Base-by-base conservation (phyloP, 1,284 basidiomycete species). In the Leccinum fallax region DNA sequence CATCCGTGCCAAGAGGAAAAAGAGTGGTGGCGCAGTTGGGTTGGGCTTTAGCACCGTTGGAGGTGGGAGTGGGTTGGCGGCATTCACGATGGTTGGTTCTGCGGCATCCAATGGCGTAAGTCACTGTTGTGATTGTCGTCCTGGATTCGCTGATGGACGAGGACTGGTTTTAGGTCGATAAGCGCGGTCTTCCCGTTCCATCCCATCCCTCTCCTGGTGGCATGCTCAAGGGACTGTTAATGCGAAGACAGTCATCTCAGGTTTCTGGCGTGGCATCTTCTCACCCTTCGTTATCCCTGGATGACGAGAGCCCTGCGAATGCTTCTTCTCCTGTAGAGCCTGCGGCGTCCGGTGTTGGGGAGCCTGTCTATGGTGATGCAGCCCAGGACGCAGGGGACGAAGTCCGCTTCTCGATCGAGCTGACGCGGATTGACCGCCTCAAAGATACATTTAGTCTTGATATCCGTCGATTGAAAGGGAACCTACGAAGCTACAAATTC, bases 401-500 rank as follows among this genome's bases (percentile, higher is more conserved):
- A 84, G 93, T 97, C 65, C 87, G 93, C 66, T 97, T 97, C 80
- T 92, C 87, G 19, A 89, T 97, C 61, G 95, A 98, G 80, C 77
- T 97, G 64, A 97, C 94, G 54, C 82, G 90, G 66, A 83, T 97
- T 71, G 92, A 93, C 75, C 86, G 94, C 64, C 81, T 97, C 71
- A 91, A 90, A 67, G 92, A 93, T 69, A 92, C 93, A 51, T 94
- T 91, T 74, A 90, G 89, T 74, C 81, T 98, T 68, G 95, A 96
- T 79, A 90, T 97, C 75, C 87, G 95, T 68, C 81, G 95, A 65
- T 76, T 97, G 72, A 95, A 95, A 77, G 95, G 95, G n/a, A 91
- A 93, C 71, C 80, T 96, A 68, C 87, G 93, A 80, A 94, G 91
- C 76, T 98, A 95, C 81, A 95, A 95, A 79, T 95, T 92, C 76